Base-by-base conservation (phyloP, 306 rosid species). In the Prunus campanulata region DNA sequence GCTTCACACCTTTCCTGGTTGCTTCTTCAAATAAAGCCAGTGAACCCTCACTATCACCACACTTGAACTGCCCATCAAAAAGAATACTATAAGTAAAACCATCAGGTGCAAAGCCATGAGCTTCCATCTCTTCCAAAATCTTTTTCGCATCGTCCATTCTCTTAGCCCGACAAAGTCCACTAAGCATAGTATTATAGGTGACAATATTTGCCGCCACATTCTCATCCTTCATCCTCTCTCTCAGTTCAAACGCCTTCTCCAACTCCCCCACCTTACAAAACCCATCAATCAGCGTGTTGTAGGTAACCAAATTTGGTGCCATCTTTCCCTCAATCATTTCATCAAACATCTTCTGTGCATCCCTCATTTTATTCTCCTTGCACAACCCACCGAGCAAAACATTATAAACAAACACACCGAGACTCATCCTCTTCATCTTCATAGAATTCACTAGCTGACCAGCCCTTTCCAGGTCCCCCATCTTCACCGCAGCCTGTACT, bases 181-280 rank as follows among this genome's bases (percentile, higher is more conserved):
- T 70, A 27, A 93, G 87, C 86, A 91, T 79, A 44, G 96, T 74
- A 81, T 91, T 93, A 62, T 86, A 93, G 0, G 97, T 91, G 59
- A 91, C 71, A 42, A 81, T 48, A 85, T 74, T 91, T 4, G 85
- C 83, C 77, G 66, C 79, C 81, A 88, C 83, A 74, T 88, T 80
- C 39, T 76, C 80, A 10, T 60, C 70, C 84, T 76, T 86, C 97
- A 93, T 93, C 83, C 85, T 82, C 71, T 78, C 87, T 66, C 76
- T 89, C 84, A 91, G 82, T 51, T 77, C 70, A 72, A 89, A 91
- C 66, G 90, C 97, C 74, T 75, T 82, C 54, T 86, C 93, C 66
- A 87, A 24, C 56, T 87, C 88, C 74, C 93, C 90, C 77, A 42
- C 87, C 79, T 89, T 93, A 80, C 83, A 93, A 61, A 79, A 89